Evolutionary conservation across 164 flowering plant genomes (phyloP).

Genomic region (Nymphaea colorata): DNA sequence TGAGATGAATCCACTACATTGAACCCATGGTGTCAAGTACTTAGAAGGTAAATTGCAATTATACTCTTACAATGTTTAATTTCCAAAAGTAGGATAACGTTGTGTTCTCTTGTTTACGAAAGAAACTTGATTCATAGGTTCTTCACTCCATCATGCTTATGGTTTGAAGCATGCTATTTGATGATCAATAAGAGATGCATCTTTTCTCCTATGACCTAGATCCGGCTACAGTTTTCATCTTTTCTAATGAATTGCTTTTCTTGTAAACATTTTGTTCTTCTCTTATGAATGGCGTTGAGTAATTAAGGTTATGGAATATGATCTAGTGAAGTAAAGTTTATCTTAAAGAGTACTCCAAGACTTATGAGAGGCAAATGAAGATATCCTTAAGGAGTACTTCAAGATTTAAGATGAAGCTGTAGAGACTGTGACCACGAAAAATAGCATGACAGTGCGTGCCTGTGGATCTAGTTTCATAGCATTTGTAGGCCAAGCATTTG

Average conservation of each 20-base stretch:
- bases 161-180: too few relatives aligned
- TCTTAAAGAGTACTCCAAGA: constrained; percentile 41
- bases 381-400: constrained; percentile 72
- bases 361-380: constrained; percentile 87
- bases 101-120: neutral
- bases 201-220: too few relatives aligned
- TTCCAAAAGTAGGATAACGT: neutral
- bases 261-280: neutral
- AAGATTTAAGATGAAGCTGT: constrained; percentile 64
- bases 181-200: too few relatives aligned
- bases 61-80: neutral
- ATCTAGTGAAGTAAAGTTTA: constrained; percentile 81
- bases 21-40: constrained; percentile 40
- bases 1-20: constrained; percentile 44
- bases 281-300: constrained; percentile 3
- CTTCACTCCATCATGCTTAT: neutral
- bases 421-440: constrained; percentile 87
- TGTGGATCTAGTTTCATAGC: constrained; percentile 88
- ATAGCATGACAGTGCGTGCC: constrained; percentile 77
- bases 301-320: constrained; percentile 46
- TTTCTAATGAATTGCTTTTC: neutral
- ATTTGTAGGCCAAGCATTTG: constrained; percentile 77
- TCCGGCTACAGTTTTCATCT: too few relatives aligned
- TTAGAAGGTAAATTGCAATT: constrained; percentile 21
- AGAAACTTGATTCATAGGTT: neutral